Conservation (phyloP, 2,329 filamentous ascomycete genomes). For the Epichloe uncinata region DNA sequence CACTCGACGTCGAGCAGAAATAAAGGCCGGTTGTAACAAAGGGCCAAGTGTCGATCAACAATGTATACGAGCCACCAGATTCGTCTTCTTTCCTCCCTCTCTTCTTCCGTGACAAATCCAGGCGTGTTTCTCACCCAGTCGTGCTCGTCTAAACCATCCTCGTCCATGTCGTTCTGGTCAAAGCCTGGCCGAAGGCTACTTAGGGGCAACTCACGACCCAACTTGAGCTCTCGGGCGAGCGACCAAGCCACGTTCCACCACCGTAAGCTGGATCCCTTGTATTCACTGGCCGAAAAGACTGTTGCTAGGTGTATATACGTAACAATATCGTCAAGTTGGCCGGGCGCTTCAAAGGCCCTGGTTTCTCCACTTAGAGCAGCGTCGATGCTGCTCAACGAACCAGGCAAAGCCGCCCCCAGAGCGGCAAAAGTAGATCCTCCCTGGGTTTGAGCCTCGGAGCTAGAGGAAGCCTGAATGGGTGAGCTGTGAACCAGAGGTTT, state of each 20-base stretch:
- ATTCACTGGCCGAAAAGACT: constrained; percentile 88
- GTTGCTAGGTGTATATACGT: constrained; percentile 89
- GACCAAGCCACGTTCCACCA: constrained; percentile 98
- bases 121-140: constrained; percentile 30
- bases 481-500: constrained; percentile 75
- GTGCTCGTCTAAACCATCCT: constrained; percentile 31
- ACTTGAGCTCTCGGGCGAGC: constrained; percentile 72
- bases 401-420: constrained; percentile 60
- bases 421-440: constrained; percentile 69
- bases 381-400: constrained; percentile 40
- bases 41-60: constrained; percentile 74
- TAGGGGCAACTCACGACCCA: constrained; percentile 70
- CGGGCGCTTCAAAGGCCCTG: constrained; percentile 58
- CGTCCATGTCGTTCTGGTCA: constrained; percentile 28
- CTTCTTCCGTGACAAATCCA: constrained; percentile 57
- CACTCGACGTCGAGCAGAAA: constrained; percentile 83
- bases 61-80: constrained; percentile 94
- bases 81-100: constrained; percentile 74
- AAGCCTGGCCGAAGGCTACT: constrained; percentile 31
- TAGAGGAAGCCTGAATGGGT: constrained; percentile 33
- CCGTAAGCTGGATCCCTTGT: constrained; percentile 78
- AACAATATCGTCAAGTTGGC: constrained; percentile 73
- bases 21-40: constrained; percentile 88
- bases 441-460: constrained; percentile 39
- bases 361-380: constrained; percentile 35